Conservation (phyloP, 148 eudicot species). For the Chenopodium quinoa region DNA sequence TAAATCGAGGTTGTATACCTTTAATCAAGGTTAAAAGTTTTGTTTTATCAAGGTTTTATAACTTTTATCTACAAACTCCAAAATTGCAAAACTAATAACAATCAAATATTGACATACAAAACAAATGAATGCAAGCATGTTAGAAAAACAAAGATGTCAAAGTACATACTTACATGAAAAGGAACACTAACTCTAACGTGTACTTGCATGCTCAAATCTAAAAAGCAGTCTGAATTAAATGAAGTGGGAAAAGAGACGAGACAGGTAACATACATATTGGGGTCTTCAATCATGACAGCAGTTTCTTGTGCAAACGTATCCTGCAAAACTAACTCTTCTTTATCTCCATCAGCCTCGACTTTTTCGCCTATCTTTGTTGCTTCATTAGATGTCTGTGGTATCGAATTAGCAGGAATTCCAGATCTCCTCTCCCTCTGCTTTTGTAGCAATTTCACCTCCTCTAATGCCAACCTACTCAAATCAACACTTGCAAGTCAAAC, state of each 20-base stretch:
- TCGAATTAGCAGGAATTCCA: slow-evolving; percentile 61
- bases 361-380: slow-evolving; percentile 45
- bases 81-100: not conserved
- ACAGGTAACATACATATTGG: slow-evolving; percentile 60
- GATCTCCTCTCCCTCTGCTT: slow-evolving; percentile 79
- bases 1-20: not conserved
- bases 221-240: not conserved
- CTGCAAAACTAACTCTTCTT: slow-evolving; percentile 91
- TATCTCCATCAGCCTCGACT: slow-evolving; percentile 70
- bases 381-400: slow-evolving; percentile 36
- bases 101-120: not conserved
- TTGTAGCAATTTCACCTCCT: slow-evolving; percentile 89
- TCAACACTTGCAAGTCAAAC: not conserved
- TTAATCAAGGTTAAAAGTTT: not conserved
- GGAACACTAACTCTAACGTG: not conserved
- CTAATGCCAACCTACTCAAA: slow-evolving; percentile 63
- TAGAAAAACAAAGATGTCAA: not conserved
- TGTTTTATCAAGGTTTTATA: not conserved
- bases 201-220: no score
- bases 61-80: not conserved
- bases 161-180: not conserved
- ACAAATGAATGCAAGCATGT: not conserved
- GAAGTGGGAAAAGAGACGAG: not conserved
- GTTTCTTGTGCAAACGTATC: slow-evolving; percentile 98
- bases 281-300: slow-evolving; percentile 98